phyloP scores from a whole-genome alignment of 495 filamentous ascomycete species.

The Aspergillus wentii region DNA sequence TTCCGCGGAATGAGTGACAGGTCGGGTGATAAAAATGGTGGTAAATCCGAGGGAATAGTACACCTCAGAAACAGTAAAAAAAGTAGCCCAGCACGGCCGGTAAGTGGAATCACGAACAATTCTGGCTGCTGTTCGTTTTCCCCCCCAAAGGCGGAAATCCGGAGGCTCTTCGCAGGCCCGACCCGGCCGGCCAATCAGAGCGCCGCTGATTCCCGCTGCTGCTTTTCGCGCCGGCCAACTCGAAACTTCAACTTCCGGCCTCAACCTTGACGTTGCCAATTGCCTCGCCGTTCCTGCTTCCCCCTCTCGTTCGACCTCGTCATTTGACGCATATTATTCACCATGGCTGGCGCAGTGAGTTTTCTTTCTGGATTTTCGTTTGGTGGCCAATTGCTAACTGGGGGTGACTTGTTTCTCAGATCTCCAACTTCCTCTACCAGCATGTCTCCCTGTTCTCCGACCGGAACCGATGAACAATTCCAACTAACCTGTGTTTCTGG shows the following conservation, averaged over 20 bases:
- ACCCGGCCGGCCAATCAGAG: conserved; percentile 36
- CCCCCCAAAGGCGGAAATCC: conserved; percentile 21
- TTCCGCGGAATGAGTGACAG: no score
- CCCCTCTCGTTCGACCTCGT: conserved; percentile 8
- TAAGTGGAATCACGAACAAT: no score
- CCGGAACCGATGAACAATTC: conserved; percentile 9
- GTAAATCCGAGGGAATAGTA: no score
- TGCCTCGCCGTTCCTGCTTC: conserved; percentile 11
- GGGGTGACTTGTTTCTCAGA: conserved; percentile 31
- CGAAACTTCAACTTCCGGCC: conserved; percentile 3
- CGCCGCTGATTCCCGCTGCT: conserved; percentile 38
- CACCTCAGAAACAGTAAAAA: no score
- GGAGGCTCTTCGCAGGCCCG: conserved; percentile 7
- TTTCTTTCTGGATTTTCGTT: conserved; percentile 8
- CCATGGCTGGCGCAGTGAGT: conserved; percentile 52
- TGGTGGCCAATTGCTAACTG: conserved; percentile 28
- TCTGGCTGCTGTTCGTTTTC: no score
- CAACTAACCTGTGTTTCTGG: conserved; percentile 19
- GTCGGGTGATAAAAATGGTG: no score
- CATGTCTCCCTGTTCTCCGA: conserved; percentile 48
- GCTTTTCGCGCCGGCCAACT: background rate
- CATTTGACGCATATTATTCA: conserved; percentile 22
- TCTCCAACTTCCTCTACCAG: conserved; percentile 72
- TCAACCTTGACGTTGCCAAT: conserved; percentile 13
- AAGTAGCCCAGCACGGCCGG: no score